A percentile compares a stretch with the other conserved stretches of the same genome.
phyloP scores from a whole-genome alignment of 345 rosid genomes.

The Hevea brasiliensis region DNA sequence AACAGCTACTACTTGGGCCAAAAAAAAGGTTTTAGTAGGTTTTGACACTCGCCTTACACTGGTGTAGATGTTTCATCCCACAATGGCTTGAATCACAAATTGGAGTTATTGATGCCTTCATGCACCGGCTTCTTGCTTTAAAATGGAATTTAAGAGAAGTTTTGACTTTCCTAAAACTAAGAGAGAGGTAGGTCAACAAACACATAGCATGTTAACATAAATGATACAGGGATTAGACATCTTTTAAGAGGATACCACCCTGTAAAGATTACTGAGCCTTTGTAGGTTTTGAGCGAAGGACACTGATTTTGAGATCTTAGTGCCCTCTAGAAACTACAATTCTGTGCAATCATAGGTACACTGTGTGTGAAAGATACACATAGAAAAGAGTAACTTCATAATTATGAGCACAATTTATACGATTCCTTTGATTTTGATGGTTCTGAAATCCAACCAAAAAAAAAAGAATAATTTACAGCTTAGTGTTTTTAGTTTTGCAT shows the following conservation, averaged over 20 bases:
- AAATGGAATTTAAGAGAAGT: not conserved
- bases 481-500: not conserved
- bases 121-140: not conserved
- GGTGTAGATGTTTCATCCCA: not conserved
- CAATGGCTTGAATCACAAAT: not conserved
- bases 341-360: not conserved
- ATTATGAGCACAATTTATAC: not conserved
- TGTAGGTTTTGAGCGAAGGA: not conserved
- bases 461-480: too few relatives aligned
- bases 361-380: not conserved
- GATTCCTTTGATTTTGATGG: not conserved
- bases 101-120: not conserved
- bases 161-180: not conserved
- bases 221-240: not conserved
- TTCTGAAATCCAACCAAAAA: too few relatives aligned
- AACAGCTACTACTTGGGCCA: not conserved
- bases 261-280: not conserved
- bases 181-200: not conserved
- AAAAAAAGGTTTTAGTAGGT: not conserved
- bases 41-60: not conserved
- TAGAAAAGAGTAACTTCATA: not conserved
- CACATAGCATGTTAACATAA: not conserved
- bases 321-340: not conserved
- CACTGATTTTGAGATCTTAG: not conserved
- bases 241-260: not conserved